phyloP scores from a whole-genome alignment of 768 basidiomycete genomes.

The Dioszegia aurantiaca region DNA sequence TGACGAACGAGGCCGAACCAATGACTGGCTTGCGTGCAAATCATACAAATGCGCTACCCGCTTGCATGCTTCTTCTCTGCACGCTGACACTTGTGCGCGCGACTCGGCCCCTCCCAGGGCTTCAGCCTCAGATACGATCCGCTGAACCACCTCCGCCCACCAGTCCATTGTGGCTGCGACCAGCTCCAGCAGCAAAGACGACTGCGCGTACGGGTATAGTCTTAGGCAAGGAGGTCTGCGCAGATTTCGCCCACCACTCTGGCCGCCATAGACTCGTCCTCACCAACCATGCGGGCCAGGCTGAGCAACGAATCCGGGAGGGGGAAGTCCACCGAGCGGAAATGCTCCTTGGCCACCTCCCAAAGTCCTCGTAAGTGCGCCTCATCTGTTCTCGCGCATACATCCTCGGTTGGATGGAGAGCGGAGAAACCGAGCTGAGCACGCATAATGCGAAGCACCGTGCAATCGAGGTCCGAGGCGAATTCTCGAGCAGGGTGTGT shows the following conservation, averaged over 20 bases:
- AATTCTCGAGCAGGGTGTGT: slow-evolving; percentile 39
- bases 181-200: background rate
- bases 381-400: slow-evolving; percentile 40
- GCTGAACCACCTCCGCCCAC: background rate
- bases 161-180: background rate
- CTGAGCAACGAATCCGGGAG: background rate
- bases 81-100: too few relatives aligned
- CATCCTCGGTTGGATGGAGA: slow-evolving; percentile 30
- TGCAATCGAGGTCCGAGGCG: slow-evolving; percentile 31
- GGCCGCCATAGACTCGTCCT: slow-evolving; percentile 2
- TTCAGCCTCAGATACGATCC: background rate
- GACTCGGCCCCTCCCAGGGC: too few relatives aligned
- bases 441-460: slow-evolving; percentile 31
- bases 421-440: slow-evolving; percentile 36
- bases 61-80: too few relatives aligned
- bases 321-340: background rate
- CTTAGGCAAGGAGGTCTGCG: background rate
- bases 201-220: background rate
- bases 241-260: background rate
- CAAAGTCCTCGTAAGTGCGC: slow-evolving; percentile 18
- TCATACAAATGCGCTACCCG: too few relatives aligned
- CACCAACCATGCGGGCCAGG: background rate
- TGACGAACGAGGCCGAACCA: too few relatives aligned
- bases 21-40: too few relatives aligned
- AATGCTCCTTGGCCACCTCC: slow-evolving; percentile 9